Percentiles rank a stretch among this genome's conserved stretches.
Conservation (phyloP, 1,139 yeast species). For the Yamadazyma atmosphaerica region DNA sequence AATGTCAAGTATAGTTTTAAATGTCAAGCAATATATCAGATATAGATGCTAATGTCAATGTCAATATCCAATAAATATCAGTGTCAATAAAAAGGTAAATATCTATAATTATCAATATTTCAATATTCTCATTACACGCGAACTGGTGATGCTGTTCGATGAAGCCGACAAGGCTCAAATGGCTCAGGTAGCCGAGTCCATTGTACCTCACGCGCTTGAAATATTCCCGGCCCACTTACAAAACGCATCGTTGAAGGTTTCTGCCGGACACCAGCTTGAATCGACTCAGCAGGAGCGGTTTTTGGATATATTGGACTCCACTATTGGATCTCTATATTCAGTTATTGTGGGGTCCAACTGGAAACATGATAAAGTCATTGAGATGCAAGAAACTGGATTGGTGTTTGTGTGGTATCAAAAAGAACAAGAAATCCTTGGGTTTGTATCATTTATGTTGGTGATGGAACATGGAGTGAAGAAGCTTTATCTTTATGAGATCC, state of each 20-base stretch:
- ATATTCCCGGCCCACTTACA: constrained; percentile 15
- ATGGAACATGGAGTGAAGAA: constrained; percentile 29
- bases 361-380: constrained; percentile 42
- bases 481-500: constrained; percentile 57
- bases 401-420: constrained; percentile 31
- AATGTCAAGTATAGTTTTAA: too few relatives aligned
- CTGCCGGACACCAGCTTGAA: constrained; percentile 6
- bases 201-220: constrained; percentile 14
- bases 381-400: constrained; percentile 48
- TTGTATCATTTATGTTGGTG: constrained; percentile 44
- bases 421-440: constrained; percentile 31
- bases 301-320: constrained; percentile 19
- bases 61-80: too few relatives aligned
- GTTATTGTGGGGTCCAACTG: constrained; percentile 41
- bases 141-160: constrained; percentile 15
- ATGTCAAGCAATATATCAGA: too few relatives aligned
- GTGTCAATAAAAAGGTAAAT: too few relatives aligned
- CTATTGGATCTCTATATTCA: constrained; percentile 31
- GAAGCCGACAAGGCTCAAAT: constrained; percentile 23
- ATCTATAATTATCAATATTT: too few relatives aligned
- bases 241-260: background rate
- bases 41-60: too few relatives aligned
- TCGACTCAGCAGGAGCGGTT: constrained; percentile 12
- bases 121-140: too few relatives aligned
- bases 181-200: constrained; percentile 14